Base-by-base conservation (phyloP, 345 rosid genomes). In the Populus ilicifolia region DNA sequence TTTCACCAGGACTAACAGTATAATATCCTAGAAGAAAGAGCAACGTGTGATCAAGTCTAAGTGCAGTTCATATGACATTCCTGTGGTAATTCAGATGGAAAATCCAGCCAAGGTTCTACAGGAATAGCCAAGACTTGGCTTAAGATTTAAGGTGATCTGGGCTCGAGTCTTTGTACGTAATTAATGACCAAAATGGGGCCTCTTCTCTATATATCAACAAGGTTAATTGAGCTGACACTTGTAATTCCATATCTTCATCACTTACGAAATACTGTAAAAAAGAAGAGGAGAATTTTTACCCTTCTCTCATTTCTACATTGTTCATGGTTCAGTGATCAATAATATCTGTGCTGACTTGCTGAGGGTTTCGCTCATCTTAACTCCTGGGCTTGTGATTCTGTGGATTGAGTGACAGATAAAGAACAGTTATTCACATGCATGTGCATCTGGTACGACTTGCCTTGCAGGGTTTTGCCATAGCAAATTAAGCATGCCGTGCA, bases 321-420 rank as follows among this genome's bases (percentile, higher is more conserved):
- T 29, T 29, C 38, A 14, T 29, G 68, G 38, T 74, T 33, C 64
- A 59, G 18, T 16, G 56, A 29, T 48, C 71, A 69, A 50, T 36
- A 33, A 62, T 63, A 27, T 29, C 38, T 30, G 69, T 54, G 65
- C 79, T 72, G 41, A 41, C 43, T 18, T 18, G 67, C 75, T 39
- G 27, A n/a, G 48, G 61, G 52, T 76, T 80, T 69, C 36, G 35
- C 9, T 71, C 77, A 33, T 25, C 79, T 52, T 80, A n/a, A 70
- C 64, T 80, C 61, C 48, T n/a, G 46, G n/a, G n/a, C 52, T n/a
- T 6, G 50, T 70, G 36, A 16, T 36, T 36, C 7, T 9, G 18
- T 36, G 64, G 48, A 56, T 33, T 27, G 5, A 43, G 33, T 18
- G 38, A 20, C 76, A 54, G 61, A 76, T 8, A 30, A 43, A 68